Conservation (phyloP, 202 grass and related monocot species). For the Schoenoplectus triqueter region DNA sequence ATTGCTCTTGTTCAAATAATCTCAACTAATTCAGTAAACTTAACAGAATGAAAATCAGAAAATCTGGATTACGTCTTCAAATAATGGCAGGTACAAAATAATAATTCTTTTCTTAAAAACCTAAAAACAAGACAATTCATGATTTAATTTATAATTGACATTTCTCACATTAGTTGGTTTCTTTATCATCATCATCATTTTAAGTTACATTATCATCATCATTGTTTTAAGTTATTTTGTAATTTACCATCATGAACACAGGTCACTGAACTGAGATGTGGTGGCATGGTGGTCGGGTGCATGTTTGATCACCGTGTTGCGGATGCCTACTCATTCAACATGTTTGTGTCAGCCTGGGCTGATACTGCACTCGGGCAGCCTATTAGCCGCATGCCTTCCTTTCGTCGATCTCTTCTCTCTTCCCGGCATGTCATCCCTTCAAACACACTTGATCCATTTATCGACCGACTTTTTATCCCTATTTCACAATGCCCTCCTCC, state of each 20-base stretch:
- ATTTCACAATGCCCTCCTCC: constrained; percentile 40
- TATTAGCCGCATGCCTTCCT: constrained; percentile 38
- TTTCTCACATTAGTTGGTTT: neutral
- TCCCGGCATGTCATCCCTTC: constrained; percentile 44
- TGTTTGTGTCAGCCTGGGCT: constrained; percentile 75
- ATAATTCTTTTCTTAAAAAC: neutral
- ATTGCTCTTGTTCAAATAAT: neutral
- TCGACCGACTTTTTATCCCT: constrained; percentile 48
- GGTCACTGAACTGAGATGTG: constrained; percentile 70
- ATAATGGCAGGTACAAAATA: neutral
- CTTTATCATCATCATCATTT: neutral
- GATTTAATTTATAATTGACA: neutral
- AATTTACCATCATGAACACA: constrained; percentile 42
- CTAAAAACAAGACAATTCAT: neutral
- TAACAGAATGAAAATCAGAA: neutral
- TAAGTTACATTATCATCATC: neutral
- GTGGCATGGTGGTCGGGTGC: constrained; percentile 66
- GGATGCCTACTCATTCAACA: constrained; percentile 95
- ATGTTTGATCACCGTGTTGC: constrained; percentile 87
- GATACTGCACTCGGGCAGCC: constrained; percentile 28
- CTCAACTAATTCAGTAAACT: neutral
- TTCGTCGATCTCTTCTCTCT: constrained; percentile 56
- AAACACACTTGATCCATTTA: constrained; percentile 38
- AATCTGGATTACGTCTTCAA: neutral
- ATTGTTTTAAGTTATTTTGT: neutral